A percentile compares a stretch with the other conserved stretches of the same genome.
These are phyloP conservation scores for Alectoria sarmentosa DNA, from an alignment of 495 filamentous ascomycete species.

Conservation along the genomic window DNA sequence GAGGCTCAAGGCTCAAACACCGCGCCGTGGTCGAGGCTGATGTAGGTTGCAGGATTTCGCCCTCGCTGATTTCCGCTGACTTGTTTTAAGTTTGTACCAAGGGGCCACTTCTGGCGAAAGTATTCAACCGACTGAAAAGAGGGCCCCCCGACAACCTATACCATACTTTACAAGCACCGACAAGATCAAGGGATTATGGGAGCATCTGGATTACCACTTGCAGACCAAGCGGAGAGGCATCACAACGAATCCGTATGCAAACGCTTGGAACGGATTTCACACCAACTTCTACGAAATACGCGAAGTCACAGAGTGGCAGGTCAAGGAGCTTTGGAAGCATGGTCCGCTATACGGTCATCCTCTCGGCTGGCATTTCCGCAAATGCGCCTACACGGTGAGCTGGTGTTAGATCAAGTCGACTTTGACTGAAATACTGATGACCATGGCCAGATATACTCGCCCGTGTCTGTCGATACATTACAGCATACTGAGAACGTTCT, in stretches of 20 bases:
- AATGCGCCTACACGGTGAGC: conserved; percentile 27
- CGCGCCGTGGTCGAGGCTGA: conserved; percentile 24
- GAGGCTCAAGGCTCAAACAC: conserved; percentile 12
- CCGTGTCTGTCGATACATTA: conserved; percentile 9
- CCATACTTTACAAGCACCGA: conserved; percentile 24
- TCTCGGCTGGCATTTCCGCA: conserved; percentile 26
- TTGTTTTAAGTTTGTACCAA: conserved; percentile 23
- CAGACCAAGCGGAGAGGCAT: conserved; percentile 22
- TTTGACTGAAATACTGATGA: not conserved
- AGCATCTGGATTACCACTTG: conserved; percentile 23
- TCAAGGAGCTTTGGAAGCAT: conserved; percentile 27
- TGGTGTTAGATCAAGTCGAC: not conserved
- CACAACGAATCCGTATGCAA: conserved; percentile 20
- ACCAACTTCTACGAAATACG: conserved; percentile 27
- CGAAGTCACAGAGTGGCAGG: conserved; percentile 20
- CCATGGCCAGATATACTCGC: conserved; percentile 17
- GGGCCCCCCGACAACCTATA: conserved; percentile 18
- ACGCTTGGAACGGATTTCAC: conserved; percentile 22
- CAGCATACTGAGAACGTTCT: not conserved
- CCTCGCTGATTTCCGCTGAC: conserved; percentile 9
- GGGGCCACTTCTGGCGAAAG: conserved; percentile 26
- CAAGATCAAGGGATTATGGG: conserved; percentile 23
- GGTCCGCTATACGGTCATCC: conserved; percentile 28
- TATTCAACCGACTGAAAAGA: conserved; percentile 11
- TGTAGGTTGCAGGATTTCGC: conserved; percentile 11